Conservation (phyloP, 2,329 filamentous ascomycete genomes). For the Cladosporium sphaerospermum region DNA sequence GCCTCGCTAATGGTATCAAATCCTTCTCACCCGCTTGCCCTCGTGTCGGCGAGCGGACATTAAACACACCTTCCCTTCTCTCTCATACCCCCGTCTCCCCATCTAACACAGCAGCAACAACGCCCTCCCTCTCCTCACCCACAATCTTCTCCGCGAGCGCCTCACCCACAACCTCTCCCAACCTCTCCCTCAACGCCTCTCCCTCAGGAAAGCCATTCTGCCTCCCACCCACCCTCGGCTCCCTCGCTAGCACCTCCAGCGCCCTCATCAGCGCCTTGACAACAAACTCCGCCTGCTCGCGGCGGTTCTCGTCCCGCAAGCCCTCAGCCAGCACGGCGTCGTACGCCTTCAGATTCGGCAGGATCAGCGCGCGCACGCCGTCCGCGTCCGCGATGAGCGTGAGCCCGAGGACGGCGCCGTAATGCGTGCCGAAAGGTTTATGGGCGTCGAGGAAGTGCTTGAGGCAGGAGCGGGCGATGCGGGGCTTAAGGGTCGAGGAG, state of each 20-base stretch:
- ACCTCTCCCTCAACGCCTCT: constrained; percentile 34
- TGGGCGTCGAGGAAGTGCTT: constrained; percentile 86
- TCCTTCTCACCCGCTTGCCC: background rate
- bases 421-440: constrained; percentile 77
- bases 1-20: constrained; percentile 9
- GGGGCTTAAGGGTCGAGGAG: constrained; percentile 76
- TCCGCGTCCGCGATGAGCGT: constrained; percentile 67
- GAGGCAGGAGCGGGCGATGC: constrained; percentile 85
- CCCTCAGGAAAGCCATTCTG: constrained; percentile 37
- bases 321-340: constrained; percentile 55
- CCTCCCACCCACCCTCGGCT: constrained; percentile 23
- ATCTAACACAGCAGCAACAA: constrained; percentile 8
- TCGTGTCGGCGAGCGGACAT: background rate
- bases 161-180: constrained; percentile 41
- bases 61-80: background rate
- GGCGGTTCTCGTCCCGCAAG: constrained; percentile 48
- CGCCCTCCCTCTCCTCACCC: background rate
- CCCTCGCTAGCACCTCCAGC: constrained; percentile 48
- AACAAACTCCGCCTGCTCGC: constrained; percentile 56
- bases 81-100: background rate
- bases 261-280: constrained; percentile 51
- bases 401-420: constrained; percentile 78
- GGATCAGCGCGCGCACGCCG: constrained; percentile 56
- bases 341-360: constrained; percentile 61
- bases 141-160: constrained; percentile 35